Percentiles rank a stretch among this genome's conserved stretches.
These are phyloP conservation scores for Komagataella kurtzmanii DNA, from an alignment of 805 yeast genomes.

Conservation along the genomic window DNA sequence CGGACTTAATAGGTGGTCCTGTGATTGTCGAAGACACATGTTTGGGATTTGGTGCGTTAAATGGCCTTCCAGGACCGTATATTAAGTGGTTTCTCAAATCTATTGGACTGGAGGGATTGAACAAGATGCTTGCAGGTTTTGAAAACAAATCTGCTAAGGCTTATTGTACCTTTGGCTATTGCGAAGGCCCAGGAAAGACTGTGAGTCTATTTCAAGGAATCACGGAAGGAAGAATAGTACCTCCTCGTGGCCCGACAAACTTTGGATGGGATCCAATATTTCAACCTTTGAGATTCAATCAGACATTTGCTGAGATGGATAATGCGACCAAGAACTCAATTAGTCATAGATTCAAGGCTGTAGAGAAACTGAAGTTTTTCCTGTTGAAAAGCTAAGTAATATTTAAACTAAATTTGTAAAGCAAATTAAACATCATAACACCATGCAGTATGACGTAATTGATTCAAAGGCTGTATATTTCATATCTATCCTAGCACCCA, in stretches of 20 bases:
- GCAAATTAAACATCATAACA: not conserved
- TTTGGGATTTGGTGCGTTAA: slow-evolving; percentile 66
- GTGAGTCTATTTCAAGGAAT: slow-evolving; percentile 77
- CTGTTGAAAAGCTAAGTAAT: slow-evolving; percentile 13
- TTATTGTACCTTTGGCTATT: slow-evolving; percentile 83
- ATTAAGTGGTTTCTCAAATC: slow-evolving; percentile 80
- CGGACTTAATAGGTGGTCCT: slow-evolving; percentile 50
- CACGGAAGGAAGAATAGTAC: slow-evolving; percentile 71
- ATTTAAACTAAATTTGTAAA: too few species aligned
- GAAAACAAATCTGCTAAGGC: slow-evolving; percentile 81
- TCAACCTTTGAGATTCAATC: slow-evolving; percentile 60
- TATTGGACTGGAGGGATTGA: slow-evolving; percentile 66
- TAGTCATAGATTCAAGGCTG: slow-evolving; percentile 81
- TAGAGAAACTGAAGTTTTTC: slow-evolving; percentile 53
- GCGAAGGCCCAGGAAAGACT: slow-evolving; percentile 65
- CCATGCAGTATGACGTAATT: not conserved
- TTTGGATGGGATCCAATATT: slow-evolving; percentile 96
- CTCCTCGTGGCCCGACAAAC: slow-evolving; percentile 59
- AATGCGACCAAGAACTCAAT: slow-evolving; percentile 64
- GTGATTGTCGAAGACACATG: slow-evolving; percentile 95
- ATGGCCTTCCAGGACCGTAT: slow-evolving; percentile 79
- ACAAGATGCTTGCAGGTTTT: slow-evolving; percentile 66
- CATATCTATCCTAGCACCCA: not conserved
- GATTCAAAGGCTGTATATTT: not conserved
- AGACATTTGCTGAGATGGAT: slow-evolving; percentile 86